A percentile compares a stretch with the other conserved stretches of the same genome.
Evolutionary conservation across 2,329 filamentous ascomycete genomes (phyloP).

Genomic region (Nemania bipapillata): DNA sequence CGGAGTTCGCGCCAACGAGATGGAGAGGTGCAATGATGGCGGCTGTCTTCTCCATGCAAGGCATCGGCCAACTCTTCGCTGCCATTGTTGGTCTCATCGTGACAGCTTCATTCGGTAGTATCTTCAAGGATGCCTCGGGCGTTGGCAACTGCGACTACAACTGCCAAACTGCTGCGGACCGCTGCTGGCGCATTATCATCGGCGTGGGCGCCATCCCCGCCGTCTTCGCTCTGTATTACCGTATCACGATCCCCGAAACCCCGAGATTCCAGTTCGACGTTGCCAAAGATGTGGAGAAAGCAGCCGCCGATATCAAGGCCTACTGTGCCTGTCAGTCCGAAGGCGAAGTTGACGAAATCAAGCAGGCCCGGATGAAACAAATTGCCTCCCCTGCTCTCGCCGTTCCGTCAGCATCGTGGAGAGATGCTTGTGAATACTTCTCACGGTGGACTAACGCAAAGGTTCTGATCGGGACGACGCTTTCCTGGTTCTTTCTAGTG

Average conservation of each 20-base stretch:
- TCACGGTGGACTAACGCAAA: slow-evolving; percentile 74
- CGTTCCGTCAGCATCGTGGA: slow-evolving; percentile 75
- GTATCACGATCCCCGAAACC: slow-evolving; percentile 85
- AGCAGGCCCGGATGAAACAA: slow-evolving; percentile 65
- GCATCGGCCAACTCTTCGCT: slow-evolving; percentile 78
- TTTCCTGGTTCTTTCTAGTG: slow-evolving; percentile 82
- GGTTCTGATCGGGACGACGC: slow-evolving; percentile 77
- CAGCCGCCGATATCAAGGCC: slow-evolving; percentile 75
- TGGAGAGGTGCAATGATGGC: slow-evolving; percentile 87
- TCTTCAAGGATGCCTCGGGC: slow-evolving; percentile 58
- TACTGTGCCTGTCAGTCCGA: slow-evolving; percentile 63
- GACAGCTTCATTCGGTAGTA: slow-evolving; percentile 69
- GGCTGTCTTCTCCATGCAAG: slow-evolving; percentile 86
- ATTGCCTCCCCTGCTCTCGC: slow-evolving; percentile 64
- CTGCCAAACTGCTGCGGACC: slow-evolving; percentile 78
- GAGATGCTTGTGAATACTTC: slow-evolving; percentile 75
- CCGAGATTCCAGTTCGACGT: slow-evolving; percentile 73
- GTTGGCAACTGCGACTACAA: slow-evolving; percentile 65
- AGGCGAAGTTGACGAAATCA: slow-evolving; percentile 60
- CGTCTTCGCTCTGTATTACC: slow-evolving; percentile 83
- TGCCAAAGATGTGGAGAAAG: slow-evolving; percentile 78
- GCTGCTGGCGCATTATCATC: slow-evolving; percentile 84
- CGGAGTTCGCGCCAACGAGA: slow-evolving; percentile 84
- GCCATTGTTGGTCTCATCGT: slow-evolving; percentile 77
- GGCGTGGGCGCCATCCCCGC: slow-evolving; percentile 82